Base-by-base conservation (phyloP, 345 rosid genomes). In the Kernera saxatilis region DNA sequence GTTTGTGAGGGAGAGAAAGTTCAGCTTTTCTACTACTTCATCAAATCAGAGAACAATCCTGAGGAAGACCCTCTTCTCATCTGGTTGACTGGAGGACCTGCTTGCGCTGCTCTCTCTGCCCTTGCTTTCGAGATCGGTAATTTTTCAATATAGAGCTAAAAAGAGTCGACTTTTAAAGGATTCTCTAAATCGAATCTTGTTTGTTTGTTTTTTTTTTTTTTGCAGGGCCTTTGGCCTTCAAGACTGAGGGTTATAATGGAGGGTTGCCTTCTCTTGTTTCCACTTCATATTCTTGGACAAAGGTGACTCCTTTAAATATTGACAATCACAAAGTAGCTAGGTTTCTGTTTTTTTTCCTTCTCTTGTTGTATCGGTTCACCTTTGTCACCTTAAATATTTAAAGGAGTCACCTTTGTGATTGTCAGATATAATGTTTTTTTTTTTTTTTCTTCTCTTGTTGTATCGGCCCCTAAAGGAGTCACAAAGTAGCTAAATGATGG, bases 21-120 rank as follows among this genome's bases (percentile, higher is more conserved):
- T 5, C 83, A 81, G 59, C 79, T 85, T 8, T 88, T 84, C 45
- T 88, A 84, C 74, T 86, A 82, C 75, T 85, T 84, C 39, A 33
- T 84, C 15, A 71, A 79, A 69, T 88, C 88, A 1, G 84, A 85
- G 68, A 79, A 83, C 58, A 73, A 80, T 63, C 84, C 86, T 0
- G 19, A 65, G 26, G 64, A 72, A n/a, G 88, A 84, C 32, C 84
- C 90, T 59, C 75, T 88, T 55, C 3, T 87, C 48, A 62, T 87
- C 1, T 87, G 93, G 93, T 75, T 88, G 11, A 77, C 84, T 5
- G 93, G 93, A 6, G 90, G 93, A 54, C 93, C 90, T 18, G 86
- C 82, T 32, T 88, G 93, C 73, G 52, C 86, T 1, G 68, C 74
- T 9, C 54, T 88, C 9, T 51, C 83, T 0, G 84, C 70, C 6